phyloP scores from a whole-genome alignment of 139 green algal species.

The Zygnema circumcarinatum region DNA sequence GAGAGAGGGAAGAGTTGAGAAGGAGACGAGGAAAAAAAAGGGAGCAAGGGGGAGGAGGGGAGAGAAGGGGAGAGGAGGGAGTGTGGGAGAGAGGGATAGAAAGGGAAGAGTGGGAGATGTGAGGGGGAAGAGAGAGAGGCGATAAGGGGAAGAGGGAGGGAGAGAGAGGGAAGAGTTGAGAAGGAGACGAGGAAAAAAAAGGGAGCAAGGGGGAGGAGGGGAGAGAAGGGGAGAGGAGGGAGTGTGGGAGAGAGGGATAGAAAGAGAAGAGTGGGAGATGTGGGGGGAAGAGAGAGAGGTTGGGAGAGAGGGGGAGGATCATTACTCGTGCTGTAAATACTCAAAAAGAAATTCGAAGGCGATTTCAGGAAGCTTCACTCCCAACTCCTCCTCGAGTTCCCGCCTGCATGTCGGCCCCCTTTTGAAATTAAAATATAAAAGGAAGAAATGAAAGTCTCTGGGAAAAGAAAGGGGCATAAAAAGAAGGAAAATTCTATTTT shows the following conservation, averaged over 20 bases:
- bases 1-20: no score
- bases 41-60: background rate
- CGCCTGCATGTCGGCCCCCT: conserved; percentile 3
- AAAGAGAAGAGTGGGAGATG: conserved; percentile 8
- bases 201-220: conserved; percentile 10
- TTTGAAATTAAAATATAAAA: no score
- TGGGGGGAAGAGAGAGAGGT: conserved; percentile 8
- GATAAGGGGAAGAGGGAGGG: conserved; percentile 24
- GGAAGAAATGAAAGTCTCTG: no score
- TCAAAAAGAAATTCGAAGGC: conserved; percentile 50
- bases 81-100: background rate
- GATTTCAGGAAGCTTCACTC: conserved; percentile 37
- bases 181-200: conserved; percentile 11
- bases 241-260: conserved; percentile 23
- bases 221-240: background rate
- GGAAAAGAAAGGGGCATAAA: background rate
- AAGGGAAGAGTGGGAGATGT: conserved; percentile 10
- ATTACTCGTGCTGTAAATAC: conserved; percentile 28
- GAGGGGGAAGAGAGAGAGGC: background rate
- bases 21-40: no score
- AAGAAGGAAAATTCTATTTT: no score
- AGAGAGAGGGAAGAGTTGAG: background rate
- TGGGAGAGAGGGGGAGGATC: background rate
- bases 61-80: conserved; percentile 2
- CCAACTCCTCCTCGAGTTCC: conserved; percentile 59